Evolutionary conservation across 1,139 yeast genomes (phyloP), one percentile per base, ranked within the genome.

Genomic region (Saccharomyces hybrid): DNA sequence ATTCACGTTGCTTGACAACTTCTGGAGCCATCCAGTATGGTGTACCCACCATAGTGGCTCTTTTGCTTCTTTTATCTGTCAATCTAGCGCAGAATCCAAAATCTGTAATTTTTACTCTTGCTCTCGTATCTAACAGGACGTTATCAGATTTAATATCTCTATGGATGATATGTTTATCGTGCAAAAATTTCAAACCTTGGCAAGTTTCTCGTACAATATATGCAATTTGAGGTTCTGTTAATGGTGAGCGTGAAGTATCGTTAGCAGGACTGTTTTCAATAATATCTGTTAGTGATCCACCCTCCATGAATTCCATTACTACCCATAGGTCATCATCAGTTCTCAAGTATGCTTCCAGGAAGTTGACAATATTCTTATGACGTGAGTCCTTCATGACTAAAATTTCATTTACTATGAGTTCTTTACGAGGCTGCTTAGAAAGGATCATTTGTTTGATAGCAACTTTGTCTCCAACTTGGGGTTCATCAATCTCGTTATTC

Each of bases 21-120:
- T 93, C 99, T 2, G 99, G 99, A 0, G 99, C 99, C 99, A 93
- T 93, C 99, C 99, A 93, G 71, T 93, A 93, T 11, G 99, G 99
- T 0, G 99, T 93, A 44, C 99, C 99, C 4, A 91, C 99, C 97
- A 93, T 90, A 0, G 99, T 93, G 8, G 97, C 97, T 60, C 99
- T 81, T 72, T 93, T 93, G 60, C 86, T 86, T 73, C 95, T 83
- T 69, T 89, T 93, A 60, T 88, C 96, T 2, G 97, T 93, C 63
- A 93, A 78, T 71, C 90, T 90, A 27, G 99, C 99, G 74, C 99
- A 93, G 75, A 93, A 93, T 0, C 99, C 99, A 73, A 93, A 93
- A 75, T 93, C 99, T 2, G 99, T 93, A 58, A 93, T 89, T 74
- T 93, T 93, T 53, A 93, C 97, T 62, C 90, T 84, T 31, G 97